phyloP scores from a whole-genome alignment of 306 rosid species.

The Prunus fruticosa region DNA sequence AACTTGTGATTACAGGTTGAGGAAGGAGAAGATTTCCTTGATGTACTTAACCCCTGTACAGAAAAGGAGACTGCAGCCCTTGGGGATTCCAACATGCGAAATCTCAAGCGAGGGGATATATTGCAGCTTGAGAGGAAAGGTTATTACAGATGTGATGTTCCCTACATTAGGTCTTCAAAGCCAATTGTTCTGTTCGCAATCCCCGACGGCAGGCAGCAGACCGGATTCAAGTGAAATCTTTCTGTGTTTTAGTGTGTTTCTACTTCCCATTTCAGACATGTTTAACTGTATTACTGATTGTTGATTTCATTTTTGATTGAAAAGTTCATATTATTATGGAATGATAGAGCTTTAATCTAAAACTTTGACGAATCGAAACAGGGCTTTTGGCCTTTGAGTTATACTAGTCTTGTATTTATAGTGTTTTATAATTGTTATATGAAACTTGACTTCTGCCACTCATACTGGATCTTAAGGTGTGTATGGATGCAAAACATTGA shows the following conservation, averaged over 20 bases:
- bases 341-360: not conserved
- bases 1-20: conserved; percentile 65
- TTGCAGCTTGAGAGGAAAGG: conserved; percentile 96
- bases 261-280: not conserved
- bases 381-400: no score
- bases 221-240: conserved; percentile 40
- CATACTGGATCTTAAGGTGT: no score
- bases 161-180: conserved; percentile 60
- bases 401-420: no score
- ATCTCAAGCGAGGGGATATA: conserved; percentile 63
- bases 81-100: conserved; percentile 83
- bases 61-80: conserved; percentile 71
- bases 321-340: not conserved
- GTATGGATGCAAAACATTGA: not conserved
- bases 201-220: conserved; percentile 89
- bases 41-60: conserved; percentile 76
- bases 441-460: no score
- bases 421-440: no score
- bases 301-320: not conserved
- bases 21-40: conserved; percentile 77
- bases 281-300: not conserved
- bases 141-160: conserved; percentile 86
- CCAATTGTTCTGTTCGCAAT: conserved; percentile 68
- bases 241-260: not conserved
- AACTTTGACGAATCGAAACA: no score